A percentile compares a stretch with the other conserved stretches of the same genome.
Evolutionary conservation across 352 stramenopile species (phyloP).

Genomic region (Phytophthora nicotianae): DNA sequence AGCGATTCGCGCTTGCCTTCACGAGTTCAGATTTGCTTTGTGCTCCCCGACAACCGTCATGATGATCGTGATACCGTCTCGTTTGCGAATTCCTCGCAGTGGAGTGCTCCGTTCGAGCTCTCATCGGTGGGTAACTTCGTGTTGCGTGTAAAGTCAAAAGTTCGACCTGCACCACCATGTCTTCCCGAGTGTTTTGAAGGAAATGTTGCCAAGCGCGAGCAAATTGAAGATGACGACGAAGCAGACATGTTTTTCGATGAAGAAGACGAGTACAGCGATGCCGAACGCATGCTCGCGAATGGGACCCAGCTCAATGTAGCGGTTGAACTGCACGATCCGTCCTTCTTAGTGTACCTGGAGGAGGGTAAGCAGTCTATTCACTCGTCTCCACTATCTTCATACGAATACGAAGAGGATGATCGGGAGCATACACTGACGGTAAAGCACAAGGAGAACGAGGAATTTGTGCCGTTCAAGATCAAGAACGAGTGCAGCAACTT

Average conservation of each 20-base stretch:
- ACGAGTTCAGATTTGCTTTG: slow-evolving; percentile 79
- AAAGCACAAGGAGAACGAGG: slow-evolving; percentile 51
- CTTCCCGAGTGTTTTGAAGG: slow-evolving; percentile 56
- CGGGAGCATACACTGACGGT: slow-evolving; percentile 35
- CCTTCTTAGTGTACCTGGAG: slow-evolving; percentile 68
- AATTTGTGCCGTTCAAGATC: slow-evolving; percentile 79
- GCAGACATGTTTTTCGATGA: slow-evolving; percentile 39
- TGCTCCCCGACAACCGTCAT: slow-evolving; percentile 41
- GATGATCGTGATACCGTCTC: slow-evolving; percentile 25
- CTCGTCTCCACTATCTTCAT: slow-evolving; percentile 36
- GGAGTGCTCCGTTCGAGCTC: slow-evolving; percentile 80
- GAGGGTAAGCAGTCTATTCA: slow-evolving; percentile 38
- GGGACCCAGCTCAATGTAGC: slow-evolving; percentile 74
- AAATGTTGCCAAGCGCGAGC: slow-evolving; percentile 9
- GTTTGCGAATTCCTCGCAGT: slow-evolving; percentile 59
- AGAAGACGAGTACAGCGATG: slow-evolving; percentile 41
- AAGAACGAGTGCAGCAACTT: slow-evolving; percentile 86
- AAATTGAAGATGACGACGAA: slow-evolving; percentile 41
- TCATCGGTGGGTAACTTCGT: slow-evolving; percentile 85
- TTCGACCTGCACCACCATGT: slow-evolving; percentile 45
- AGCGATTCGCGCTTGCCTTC: slow-evolving; percentile 63
- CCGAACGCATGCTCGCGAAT: slow-evolving; percentile 39
- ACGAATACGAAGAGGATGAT: slow-evolving; percentile 35
- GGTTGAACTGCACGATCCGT: slow-evolving; percentile 82
- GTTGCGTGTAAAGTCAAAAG: slow-evolving; percentile 67